phyloP scores from a whole-genome alignment of 2,329 filamentous ascomycete genomes.

The Camillea tinctor region DNA sequence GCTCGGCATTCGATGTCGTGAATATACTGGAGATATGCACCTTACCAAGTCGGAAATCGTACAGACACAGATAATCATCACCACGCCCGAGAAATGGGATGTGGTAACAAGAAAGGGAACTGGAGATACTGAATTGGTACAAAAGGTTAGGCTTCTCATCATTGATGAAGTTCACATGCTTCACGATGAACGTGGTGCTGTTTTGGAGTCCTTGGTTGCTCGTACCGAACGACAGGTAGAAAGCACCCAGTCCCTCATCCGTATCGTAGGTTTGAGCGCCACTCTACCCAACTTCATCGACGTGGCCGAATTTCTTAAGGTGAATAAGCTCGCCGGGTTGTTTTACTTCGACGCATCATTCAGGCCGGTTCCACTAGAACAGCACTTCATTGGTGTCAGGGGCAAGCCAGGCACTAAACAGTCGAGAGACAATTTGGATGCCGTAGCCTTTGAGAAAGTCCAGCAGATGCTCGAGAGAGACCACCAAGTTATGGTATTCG shows the following conservation, averaged over 20 bases:
- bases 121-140: conserved; percentile 94
- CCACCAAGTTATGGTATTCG: conserved; percentile 99
- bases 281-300: conserved; percentile 96
- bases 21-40: conserved; percentile 98
- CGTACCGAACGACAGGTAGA: conserved; percentile 95
- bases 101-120: conserved; percentile 96
- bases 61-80: conserved; percentile 96
- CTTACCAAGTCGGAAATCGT: conserved; percentile 95
- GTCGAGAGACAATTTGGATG: conserved; percentile 86
- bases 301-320: conserved; percentile 93
- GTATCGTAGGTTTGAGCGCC: conserved; percentile 91
- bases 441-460: conserved; percentile 88
- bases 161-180: conserved; percentile 99
- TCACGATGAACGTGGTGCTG: conserved; percentile 93
- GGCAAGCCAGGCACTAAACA: conserved; percentile 80
- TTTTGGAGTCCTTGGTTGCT: conserved; percentile 92
- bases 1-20: conserved; percentile 88
- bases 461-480: conserved; percentile 85
- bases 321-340: conserved; percentile 86
- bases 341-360: conserved; percentile 99
- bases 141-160: conserved; percentile 93
- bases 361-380: conserved; percentile 90
- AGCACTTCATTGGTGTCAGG: conserved; percentile 96
- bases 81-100: conserved; percentile 99
- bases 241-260: conserved; percentile 94